These are phyloP conservation scores for Coniosporium tulheliwenetii DNA, from an alignment of 2,329 filamentous ascomycete species.

Conservation along the genomic window DNA sequence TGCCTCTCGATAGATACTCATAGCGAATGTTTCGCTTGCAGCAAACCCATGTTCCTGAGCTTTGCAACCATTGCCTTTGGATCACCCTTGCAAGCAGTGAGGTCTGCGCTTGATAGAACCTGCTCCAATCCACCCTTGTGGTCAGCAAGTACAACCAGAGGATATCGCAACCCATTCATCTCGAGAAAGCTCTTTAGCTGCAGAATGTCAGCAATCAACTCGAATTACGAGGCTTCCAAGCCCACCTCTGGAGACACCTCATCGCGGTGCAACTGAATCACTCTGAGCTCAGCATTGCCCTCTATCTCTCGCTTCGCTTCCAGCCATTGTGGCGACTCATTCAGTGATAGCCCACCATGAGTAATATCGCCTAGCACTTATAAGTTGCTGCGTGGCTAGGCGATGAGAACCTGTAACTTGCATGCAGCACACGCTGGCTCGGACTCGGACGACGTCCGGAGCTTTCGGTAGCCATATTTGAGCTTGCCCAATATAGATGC, in stretches of 20 bases:
- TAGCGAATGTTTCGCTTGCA: background rate
- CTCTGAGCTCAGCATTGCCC: conserved; percentile 3
- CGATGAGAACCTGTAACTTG: too few species aligned
- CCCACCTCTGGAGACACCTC: conserved; percentile 5
- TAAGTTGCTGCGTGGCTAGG: too few species aligned
- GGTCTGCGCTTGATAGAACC: conserved; percentile 1
- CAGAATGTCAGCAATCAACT: background rate
- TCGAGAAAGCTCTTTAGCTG: conserved; percentile 1
- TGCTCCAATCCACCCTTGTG: background rate
- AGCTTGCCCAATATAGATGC: conserved; percentile 10
- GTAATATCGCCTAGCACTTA: conserved; percentile 7
- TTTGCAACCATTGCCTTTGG: background rate
- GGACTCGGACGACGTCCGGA: conserved; percentile 5
- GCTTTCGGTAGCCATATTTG: conserved; percentile 10
- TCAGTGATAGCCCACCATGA: conserved; percentile 9
- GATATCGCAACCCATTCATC: conserved; percentile 1
- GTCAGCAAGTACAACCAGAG: background rate
- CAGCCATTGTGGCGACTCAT: conserved; percentile 7
- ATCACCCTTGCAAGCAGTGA: conserved; percentile 3
- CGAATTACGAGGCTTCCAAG: too few species aligned
- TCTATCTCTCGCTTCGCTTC: conserved; percentile 5
- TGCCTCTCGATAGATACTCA: too few species aligned
- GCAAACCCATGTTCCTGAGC: conserved; percentile 2
- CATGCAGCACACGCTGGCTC: conserved; percentile 11
- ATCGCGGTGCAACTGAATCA: conserved; percentile 9